A percentile compares a stretch with the other conserved stretches of the same genome.
These are phyloP conservation scores for Termitomyces sp. DNA, from an alignment of 768 basidiomycete species.

Conservation along the genomic window DNA sequence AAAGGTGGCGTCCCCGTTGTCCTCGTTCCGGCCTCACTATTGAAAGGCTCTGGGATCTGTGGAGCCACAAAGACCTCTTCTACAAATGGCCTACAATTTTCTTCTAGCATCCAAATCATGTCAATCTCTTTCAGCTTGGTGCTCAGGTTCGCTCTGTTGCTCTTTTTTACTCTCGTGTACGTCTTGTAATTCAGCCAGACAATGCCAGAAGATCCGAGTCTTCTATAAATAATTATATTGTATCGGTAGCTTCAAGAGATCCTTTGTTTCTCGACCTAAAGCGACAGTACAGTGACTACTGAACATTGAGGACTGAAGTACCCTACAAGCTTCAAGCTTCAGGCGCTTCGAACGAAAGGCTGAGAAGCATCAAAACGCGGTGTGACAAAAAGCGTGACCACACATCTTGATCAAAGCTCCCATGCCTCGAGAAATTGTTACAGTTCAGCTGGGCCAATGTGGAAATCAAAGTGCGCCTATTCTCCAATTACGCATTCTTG, in stretches of 20 bases:
- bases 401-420: not conserved
- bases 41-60: conserved; percentile 39
- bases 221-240: not conserved
- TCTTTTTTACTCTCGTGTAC: not conserved
- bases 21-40: conserved; percentile 40
- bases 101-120: not conserved
- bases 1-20: conserved; percentile 60
- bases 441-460: conserved; percentile 85
- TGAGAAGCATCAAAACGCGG: conserved; percentile 1
- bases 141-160: not conserved
- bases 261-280: not conserved
- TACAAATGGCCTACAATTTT: not conserved
- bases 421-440: conserved; percentile 86
- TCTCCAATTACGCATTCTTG: not conserved
- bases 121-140: not conserved
- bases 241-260: too few species aligned
- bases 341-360: not conserved
- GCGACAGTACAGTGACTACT: not conserved
- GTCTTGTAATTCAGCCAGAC: not conserved
- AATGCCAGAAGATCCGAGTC: too few species aligned
- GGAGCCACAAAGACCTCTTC: conserved; percentile 12
- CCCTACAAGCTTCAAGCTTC: too few species aligned
- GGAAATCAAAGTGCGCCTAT: conserved; percentile 79
- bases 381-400: conserved; percentile 15
- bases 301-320: too few species aligned